Evolutionary conservation across 495 filamentous ascomycete species (phyloP), one percentile per base, ranked within the genome.

Genomic region (Aspergillus cavernicola): DNA sequence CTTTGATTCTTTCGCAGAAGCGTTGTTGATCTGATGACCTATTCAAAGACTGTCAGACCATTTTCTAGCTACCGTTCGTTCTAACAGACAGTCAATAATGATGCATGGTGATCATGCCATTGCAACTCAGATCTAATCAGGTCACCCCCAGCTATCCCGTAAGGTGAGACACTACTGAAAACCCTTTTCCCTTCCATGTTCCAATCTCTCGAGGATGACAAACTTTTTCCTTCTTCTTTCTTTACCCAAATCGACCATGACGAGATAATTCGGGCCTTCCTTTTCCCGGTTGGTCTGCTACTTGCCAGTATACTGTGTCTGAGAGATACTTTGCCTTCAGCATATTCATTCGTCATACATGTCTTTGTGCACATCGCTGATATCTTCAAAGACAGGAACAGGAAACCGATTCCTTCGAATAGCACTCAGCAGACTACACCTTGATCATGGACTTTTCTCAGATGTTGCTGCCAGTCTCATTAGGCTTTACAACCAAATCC

Each of bases 301-400:
- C 90, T 96, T 90, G 90, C 90, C 90, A 96, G 90, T 95, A 93
- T 80, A 82, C 75, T 68, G 86, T 89, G 88, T 93, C 90, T 96
- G 90, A 92, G 72, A 75, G 67, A 63, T 54, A 57, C 36, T 50
- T 26, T 38, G 26, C n/a, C n/a, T 29, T 12, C 36, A 16, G n/a
- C 28, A 23, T 48, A 32, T 42, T 51, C 16, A 4, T 29, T 40
- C 16, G 13, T 16, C 38, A 50, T 8, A 10, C n/a, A 15, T 29
- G 15, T 23, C 7, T 23, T 9, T 15, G 29, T 50, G 45, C 24
- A 38, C 44, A 43, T 23, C 28, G 50, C 56, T 58, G 31, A 58
- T 31, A 19, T n/a, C 40, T 36, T 8, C n/a, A 22, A 56, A 32
- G 24, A 28, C 9, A 28, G 24, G n/a, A n/a, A n/a, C n/a, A n/a